A percentile compares a stretch with the other conserved stretches of the same genome.
phyloP scores from a whole-genome alignment of 2,329 filamentous ascomycete species.

The Zymoseptoria ardabiliae region DNA sequence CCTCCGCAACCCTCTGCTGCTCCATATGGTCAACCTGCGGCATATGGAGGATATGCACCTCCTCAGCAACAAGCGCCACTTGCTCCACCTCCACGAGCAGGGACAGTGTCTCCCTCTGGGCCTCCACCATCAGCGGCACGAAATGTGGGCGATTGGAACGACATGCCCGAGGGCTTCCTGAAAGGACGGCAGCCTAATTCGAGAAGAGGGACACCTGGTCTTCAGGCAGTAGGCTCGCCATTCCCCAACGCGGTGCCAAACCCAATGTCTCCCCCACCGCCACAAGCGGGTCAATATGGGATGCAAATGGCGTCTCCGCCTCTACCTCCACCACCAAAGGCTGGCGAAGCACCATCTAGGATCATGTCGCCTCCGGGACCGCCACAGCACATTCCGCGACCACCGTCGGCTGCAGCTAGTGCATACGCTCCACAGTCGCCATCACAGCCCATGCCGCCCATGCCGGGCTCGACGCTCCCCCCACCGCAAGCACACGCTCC shows the following conservation, averaged over 20 bases:
- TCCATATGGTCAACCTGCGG: constrained; percentile 25
- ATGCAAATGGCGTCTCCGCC: constrained; percentile 60
- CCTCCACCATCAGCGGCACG: constrained; percentile 63
- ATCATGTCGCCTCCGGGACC: constrained; percentile 62
- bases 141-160: constrained; percentile 83
- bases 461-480: constrained; percentile 36
- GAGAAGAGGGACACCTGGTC: constrained; percentile 65
- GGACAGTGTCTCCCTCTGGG: constrained; percentile 56
- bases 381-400: constrained; percentile 37
- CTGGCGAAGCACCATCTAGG: constrained; percentile 56
- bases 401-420: constrained; percentile 50
- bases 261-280: constrained; percentile 48
- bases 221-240: constrained; percentile 62
- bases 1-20: constrained; percentile 40
- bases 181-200: constrained; percentile 56
- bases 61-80: constrained; percentile 38
- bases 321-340: constrained; percentile 78
- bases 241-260: constrained; percentile 59
- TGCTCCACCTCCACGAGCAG: constrained; percentile 57
- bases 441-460: constrained; percentile 24
- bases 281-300: constrained; percentile 48
- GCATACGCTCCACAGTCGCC: constrained; percentile 57
- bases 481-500: constrained; percentile 48
- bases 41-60: constrained; percentile 41
- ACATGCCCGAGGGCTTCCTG: constrained; percentile 72